Conservation (phyloP, 2,329 filamentous ascomycete genomes). For the Botrytis pseudocinerea region DNA sequence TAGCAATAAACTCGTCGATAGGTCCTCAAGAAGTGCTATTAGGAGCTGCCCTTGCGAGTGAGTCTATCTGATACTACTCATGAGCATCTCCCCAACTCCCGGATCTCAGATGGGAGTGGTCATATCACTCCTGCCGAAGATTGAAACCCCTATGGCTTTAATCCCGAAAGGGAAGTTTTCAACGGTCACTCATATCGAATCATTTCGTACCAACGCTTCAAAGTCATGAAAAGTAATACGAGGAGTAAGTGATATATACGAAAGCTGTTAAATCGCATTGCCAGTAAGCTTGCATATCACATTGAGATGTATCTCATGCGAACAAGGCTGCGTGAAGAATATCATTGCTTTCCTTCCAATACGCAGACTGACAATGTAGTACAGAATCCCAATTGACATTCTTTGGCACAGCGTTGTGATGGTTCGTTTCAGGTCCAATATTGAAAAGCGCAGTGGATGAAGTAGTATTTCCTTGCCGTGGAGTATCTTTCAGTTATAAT, state of each 20-base stretch:
- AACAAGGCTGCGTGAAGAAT: background rate
- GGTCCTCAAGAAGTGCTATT: no score
- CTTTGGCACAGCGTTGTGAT: background rate
- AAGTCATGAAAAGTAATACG: background rate
- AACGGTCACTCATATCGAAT: background rate
- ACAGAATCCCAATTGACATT: background rate
- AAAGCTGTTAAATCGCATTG: background rate
- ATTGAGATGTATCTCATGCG: background rate
- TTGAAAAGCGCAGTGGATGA: background rate
- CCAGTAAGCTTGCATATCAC: background rate
- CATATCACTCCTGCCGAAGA: fast-evolving
- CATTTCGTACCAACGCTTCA: background rate
- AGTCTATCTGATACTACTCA: background rate
- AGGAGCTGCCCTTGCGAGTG: background rate
- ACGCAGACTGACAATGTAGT: background rate
- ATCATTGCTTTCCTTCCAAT: background rate
- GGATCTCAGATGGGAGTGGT: no score
- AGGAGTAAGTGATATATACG: background rate
- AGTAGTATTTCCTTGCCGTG: background rate
- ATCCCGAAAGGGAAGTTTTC: background rate
- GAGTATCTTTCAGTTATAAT: background rate
- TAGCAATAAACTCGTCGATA: background rate
- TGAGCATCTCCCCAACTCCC: background rate
- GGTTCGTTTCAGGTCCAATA: no score
- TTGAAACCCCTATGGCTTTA: background rate